Percentiles rank a stretch among this genome's conserved stretches.
Conservation (phyloP, 2,329 filamentous ascomycete species). For the Ascochyta lentis region DNA sequence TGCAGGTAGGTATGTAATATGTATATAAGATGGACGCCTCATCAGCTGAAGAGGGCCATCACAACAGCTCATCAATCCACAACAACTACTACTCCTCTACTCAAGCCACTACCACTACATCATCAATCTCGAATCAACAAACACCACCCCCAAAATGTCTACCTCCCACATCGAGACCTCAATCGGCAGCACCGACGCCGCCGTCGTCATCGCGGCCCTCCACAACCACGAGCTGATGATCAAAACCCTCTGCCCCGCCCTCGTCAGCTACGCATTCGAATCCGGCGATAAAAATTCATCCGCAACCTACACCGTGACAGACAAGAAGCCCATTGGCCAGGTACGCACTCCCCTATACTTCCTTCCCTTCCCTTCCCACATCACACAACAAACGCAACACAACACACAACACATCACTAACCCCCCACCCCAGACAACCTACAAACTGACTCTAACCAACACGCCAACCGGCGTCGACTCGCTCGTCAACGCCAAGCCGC, state of each 20-base stretch:
- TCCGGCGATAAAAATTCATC: conserved; percentile 39
- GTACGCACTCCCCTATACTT: conserved; percentile 16
- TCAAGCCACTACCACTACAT: not conserved
- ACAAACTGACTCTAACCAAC: conserved; percentile 51
- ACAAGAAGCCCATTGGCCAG: conserved; percentile 50
- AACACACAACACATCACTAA: not conserved
- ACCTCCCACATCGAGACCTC: conserved; percentile 48
- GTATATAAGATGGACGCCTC: conserved; percentile 15
- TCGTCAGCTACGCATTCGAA: conserved; percentile 44
- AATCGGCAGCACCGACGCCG: conserved; percentile 33
- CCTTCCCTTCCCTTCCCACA: not conserved
- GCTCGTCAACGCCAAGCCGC: conserved; percentile 50
- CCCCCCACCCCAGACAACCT: conserved; percentile 43
- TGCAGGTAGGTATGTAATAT: conserved; percentile 11
- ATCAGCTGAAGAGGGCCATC: conserved; percentile 2
- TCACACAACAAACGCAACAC: not conserved
- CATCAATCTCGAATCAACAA: not conserved
- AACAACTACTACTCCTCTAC: not conserved
- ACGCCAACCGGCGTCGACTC: conserved; percentile 42
- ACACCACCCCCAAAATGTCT: conserved; percentile 35
- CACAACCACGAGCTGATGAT: conserved; percentile 52
- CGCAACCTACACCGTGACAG: conserved; percentile 47
- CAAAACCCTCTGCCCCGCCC: conserved; percentile 46
- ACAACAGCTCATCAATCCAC: conserved; percentile 14
- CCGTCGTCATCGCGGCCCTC: conserved; percentile 42